A percentile compares a stretch with the other conserved stretches of the same genome.
phyloP scores from a whole-genome alignment of 2,329 filamentous ascomycete genomes.

The Purpureocillium lavendulum region DNA sequence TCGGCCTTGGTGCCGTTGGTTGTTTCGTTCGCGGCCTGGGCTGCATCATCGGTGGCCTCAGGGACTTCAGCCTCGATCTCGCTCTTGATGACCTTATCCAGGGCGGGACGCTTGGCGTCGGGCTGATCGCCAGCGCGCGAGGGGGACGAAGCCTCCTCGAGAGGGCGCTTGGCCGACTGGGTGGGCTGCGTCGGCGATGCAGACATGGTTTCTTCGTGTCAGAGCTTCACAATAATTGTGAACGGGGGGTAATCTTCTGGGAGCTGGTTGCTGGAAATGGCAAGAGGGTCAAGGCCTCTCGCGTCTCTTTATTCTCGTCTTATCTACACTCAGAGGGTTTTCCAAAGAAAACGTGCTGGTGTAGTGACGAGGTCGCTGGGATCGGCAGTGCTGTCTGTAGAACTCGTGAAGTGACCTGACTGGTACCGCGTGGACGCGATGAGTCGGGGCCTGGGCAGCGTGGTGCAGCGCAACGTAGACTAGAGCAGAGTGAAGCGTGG shows the following conservation, averaged over 20 bases:
- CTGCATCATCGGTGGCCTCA: constrained; percentile 27
- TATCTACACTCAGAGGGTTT: constrained; percentile 82
- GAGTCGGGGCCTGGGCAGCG: constrained; percentile 10
- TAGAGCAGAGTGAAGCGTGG: constrained; percentile 9
- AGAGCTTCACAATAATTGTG: constrained; percentile 1
- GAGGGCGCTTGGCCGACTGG: constrained; percentile 77
- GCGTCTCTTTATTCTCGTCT: constrained; percentile 30
- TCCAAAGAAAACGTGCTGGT: constrained; percentile 94
- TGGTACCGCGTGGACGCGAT: constrained; percentile 5
- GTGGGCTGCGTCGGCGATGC: constrained; percentile 58
- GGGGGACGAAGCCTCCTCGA: constrained; percentile 94
- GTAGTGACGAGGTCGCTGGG: constrained; percentile 43
- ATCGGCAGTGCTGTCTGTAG: constrained; percentile 33
- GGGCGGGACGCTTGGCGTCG: constrained; percentile 90
- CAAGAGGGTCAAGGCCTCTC: constrained; percentile 3
- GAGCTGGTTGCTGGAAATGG: constrained; percentile 4
- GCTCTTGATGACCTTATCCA: constrained; percentile 81
- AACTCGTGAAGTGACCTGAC: constrained; percentile 28
- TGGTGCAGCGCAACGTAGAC: constrained; percentile 16
- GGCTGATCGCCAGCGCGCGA: constrained; percentile 87
- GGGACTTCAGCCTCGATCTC: constrained; percentile 43
- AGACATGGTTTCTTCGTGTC: constrained; percentile 54
- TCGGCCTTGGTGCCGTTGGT: constrained; percentile 39
- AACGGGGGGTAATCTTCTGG: too few species aligned
- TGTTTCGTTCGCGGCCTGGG: constrained; percentile 41